Base-by-base conservation (phyloP, 176 grass and related monocot genomes). In the Dactylis glomerata region DNA sequence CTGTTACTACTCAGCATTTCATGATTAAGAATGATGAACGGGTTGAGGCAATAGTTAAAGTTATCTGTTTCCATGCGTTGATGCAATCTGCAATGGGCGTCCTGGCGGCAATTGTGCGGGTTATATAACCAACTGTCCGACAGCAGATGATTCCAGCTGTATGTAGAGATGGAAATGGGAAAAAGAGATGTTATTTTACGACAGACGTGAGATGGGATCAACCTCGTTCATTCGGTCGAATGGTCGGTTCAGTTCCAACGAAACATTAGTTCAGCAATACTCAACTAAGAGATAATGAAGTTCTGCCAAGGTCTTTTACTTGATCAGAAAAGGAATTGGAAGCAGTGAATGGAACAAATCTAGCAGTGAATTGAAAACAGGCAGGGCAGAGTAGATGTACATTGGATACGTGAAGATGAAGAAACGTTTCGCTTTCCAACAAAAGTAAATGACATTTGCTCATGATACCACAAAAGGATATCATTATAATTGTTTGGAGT, bases 41-140 rank as follows among this genome's bases (percentile, higher is more conserved):
- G 11, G 11, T 33, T 73, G 54, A 27, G 6, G 30, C 26, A 8
- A 37, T 75, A 68, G 8, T 52, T 34, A 52, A 68, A 37, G 4
- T 19, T 68, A 68, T 68, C 13, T 81, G 79, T 12, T 37, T 81
- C 78, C 78, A 81, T 36, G 20, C 26, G 62, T 24, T n/a, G 42
- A 44, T 17, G 1, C 19, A 5, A 6, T 16, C 17, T 6, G 19
- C 59, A 80, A 50, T 47, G 59, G 41, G 7, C 19, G 27, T 22
- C 61, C 0, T 80, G 28, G 31, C n/a, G 41, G 0, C 27, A 24
- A 16, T 23, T 34, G 22, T 47, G 41, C 2, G 17, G 45, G 42
- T 7, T 59, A 5, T 59, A 5, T 66, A 11, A 8, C 38, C 59
- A 34, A 50, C 59, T 6, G 41, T 23, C 68, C 8, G 44, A 32